Evolutionary conservation across 768 basidiomycete genomes (phyloP).

Genomic region (Nidula microcarpa): DNA sequence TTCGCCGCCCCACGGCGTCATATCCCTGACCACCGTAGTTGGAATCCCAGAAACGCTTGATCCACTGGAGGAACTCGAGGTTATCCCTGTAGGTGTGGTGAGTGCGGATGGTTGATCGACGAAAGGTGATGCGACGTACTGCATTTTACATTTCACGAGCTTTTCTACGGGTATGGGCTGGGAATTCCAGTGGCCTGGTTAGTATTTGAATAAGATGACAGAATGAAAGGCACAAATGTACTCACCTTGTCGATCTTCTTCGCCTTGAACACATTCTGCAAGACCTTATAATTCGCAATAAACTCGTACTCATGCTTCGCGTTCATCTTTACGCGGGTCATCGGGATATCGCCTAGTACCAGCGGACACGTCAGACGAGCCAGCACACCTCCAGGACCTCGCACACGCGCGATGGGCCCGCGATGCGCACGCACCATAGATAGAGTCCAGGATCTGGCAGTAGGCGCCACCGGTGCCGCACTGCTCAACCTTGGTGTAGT

Average conservation of each 20-base stretch:
- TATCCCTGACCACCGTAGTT: slow-evolving; percentile 88
- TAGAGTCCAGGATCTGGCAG: slow-evolving; percentile 92
- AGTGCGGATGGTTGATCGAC: not conserved
- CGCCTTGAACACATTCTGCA: slow-evolving; percentile 88
- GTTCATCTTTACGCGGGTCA: slow-evolving; percentile 92
- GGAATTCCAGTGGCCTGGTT: not conserved
- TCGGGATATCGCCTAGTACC: slow-evolving; percentile 77
- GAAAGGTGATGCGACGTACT: slow-evolving; percentile 45
- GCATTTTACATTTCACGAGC: slow-evolving; percentile 98
- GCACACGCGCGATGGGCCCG: slow-evolving; percentile 10
- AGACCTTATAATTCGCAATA: slow-evolving; percentile 90
- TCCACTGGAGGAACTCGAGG: slow-evolving; percentile 97
- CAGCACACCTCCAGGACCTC: not conserved
- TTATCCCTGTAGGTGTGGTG: slow-evolving; percentile 65
- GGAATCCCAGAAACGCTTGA: slow-evolving; percentile 92
- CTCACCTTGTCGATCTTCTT: slow-evolving; percentile 93
- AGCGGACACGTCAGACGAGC: not conserved
- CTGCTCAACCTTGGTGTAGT: slow-evolving; percentile 91
- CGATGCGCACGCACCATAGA: slow-evolving; percentile 59
- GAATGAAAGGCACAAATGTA: not conserved
- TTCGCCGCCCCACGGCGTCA: slow-evolving; percentile 79
- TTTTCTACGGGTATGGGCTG: slow-evolving; percentile 95
- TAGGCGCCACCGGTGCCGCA: slow-evolving; percentile 91
- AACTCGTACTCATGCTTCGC: slow-evolving; percentile 97
- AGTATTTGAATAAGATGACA: not conserved